phyloP scores from a whole-genome alignment of 2,329 filamentous ascomycete genomes.

The Diaporthe ampelina region DNA sequence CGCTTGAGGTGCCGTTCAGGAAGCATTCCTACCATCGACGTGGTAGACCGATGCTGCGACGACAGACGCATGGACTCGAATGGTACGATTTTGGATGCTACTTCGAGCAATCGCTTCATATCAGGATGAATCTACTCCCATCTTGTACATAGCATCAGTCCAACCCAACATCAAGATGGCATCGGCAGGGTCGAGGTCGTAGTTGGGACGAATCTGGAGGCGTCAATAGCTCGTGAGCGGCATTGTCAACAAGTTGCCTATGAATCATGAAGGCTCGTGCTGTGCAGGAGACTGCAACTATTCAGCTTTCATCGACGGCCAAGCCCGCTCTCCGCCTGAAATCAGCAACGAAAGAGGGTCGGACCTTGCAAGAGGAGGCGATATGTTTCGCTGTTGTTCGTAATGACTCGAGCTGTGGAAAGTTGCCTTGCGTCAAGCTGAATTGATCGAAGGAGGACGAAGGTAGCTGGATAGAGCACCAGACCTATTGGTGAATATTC shows the following conservation, averaged over 20 bases:
- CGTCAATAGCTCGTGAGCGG: not conserved
- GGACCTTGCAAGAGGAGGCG: not conserved
- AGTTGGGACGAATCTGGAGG: not conserved
- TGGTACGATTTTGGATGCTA: not conserved
- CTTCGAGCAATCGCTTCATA: not conserved
- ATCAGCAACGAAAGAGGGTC: not conserved
- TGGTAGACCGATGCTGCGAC: not conserved
- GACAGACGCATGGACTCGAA: not conserved
- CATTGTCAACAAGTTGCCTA: not conserved
- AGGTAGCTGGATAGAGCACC: not conserved
- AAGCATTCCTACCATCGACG: no score
- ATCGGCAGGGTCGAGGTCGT: slow-evolving; percentile 4
- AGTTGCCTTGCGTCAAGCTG: not conserved
- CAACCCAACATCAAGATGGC: not conserved
- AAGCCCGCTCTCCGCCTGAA: not conserved
- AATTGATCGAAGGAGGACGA: not conserved
- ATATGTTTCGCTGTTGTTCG: not conserved
- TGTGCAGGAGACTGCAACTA: not conserved
- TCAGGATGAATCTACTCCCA: not conserved
- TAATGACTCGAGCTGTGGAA: slow-evolving; percentile 3
- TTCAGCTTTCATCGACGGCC: not conserved
- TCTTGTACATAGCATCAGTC: not conserved
- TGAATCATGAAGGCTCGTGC: slow-evolving; percentile 1
- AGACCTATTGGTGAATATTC: not conserved
- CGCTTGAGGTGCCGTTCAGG: not conserved